phyloP scores from a whole-genome alignment of 148 eudicot genomes.

The Diospyros lotus region DNA sequence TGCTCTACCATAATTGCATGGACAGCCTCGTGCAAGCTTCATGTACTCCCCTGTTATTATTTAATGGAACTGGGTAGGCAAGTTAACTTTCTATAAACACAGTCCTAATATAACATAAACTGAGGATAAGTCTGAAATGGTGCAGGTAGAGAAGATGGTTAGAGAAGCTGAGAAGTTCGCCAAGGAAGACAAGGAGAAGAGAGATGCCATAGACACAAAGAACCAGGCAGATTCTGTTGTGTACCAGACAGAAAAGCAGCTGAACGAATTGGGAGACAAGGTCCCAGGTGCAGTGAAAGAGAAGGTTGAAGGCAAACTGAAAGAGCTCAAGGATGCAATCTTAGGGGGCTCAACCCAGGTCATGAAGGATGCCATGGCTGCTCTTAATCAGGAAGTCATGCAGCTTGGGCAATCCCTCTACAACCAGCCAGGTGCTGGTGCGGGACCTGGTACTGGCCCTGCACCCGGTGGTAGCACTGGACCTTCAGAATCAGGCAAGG shows the following conservation, averaged over 20 bases:
- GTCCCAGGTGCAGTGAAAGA: constrained; percentile 84
- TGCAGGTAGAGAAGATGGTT: constrained; percentile 86
- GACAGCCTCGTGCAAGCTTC: background rate
- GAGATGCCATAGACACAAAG: constrained; percentile 93
- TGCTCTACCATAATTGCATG: background rate
- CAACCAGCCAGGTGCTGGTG: constrained; percentile 86
- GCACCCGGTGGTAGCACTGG: constrained; percentile 53
- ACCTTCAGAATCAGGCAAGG: constrained; percentile 63
- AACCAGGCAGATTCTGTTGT: constrained; percentile 94
- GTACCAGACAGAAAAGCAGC: constrained; percentile 89
- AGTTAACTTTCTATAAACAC: background rate
- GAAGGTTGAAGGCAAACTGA: constrained; percentile 81
- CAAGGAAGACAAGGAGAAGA: constrained; percentile 92
- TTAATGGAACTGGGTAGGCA: background rate
- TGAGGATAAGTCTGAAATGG: background rate
- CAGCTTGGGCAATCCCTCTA: constrained; percentile 89
- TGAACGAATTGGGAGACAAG: constrained; percentile 90
- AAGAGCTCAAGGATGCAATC: constrained; percentile 77
- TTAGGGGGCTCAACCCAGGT: constrained; percentile 69
- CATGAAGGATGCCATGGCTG: constrained; percentile 84
- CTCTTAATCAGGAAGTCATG: constrained; percentile 94
- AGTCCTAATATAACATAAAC: background rate
- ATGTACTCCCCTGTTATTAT: background rate
- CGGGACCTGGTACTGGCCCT: constrained; percentile 56
- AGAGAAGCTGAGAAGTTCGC: constrained; percentile 76